phyloP scores from a whole-genome alignment of 192 early-diverging fungal genomes.

The Linnemannia exigua region DNA sequence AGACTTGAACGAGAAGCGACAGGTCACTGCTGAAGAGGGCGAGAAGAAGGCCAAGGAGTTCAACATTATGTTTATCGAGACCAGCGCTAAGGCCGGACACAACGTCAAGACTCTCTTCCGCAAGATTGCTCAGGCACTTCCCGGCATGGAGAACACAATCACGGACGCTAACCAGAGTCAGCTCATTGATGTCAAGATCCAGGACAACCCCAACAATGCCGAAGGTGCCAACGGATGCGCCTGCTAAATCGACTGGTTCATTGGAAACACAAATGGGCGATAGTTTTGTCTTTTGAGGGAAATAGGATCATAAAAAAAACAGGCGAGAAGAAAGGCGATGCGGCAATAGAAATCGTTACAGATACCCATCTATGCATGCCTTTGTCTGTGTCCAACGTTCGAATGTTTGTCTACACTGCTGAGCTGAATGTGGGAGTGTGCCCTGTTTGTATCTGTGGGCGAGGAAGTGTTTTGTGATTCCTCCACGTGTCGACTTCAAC shows the following conservation, averaged over 20 bases:
- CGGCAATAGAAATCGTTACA: neutral
- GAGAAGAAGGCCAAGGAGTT: constrained; percentile 98
- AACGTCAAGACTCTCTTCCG: constrained; percentile 99
- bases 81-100: constrained; percentile 98
- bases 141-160: constrained; percentile 82
- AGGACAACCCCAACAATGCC: constrained; percentile 42
- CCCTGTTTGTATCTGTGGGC: neutral
- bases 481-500: neutral
- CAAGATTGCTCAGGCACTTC: constrained; percentile 94
- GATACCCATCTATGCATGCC: neutral
- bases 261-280: neutral
- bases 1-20: constrained; percentile 94
- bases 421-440: neutral
- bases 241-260: constrained; percentile 15
- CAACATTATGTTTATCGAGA: constrained; percentile 99
- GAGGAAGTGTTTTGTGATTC: neutral
- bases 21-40: constrained; percentile 97
- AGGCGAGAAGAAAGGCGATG: neutral
- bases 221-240: constrained; percentile 55
- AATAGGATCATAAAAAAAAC: neutral
- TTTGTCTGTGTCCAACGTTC: constrained; percentile 1
- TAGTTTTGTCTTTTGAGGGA: neutral
- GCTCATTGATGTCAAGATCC: constrained; percentile 56
- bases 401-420: neutral
- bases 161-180: constrained; percentile 60